Percentiles rank a stretch among this genome's conserved stretches.
Conservation (phyloP, 2,329 filamentous ascomycete species). For the Colletotrichum cuscutae region DNA sequence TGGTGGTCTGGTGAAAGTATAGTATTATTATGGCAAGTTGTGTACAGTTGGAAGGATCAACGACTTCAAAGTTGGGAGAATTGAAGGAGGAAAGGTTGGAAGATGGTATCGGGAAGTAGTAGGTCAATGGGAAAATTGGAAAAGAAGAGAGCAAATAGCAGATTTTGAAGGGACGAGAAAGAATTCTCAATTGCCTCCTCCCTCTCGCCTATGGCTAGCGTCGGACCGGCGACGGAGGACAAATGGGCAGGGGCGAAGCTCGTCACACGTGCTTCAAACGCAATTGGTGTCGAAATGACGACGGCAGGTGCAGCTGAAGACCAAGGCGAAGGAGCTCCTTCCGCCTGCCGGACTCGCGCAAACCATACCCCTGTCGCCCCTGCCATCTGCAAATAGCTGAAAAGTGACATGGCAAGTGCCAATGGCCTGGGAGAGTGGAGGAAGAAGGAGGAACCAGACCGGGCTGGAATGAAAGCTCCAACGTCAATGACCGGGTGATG, state of each 20-base stretch:
- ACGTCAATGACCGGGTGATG: conserved; percentile 17
- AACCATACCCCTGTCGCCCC: not conserved
- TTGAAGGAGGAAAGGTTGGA: not conserved
- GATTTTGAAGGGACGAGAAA: conserved; percentile 7
- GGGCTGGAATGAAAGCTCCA: conserved; percentile 30
- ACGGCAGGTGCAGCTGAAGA: conserved; percentile 10
- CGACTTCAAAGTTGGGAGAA: not conserved
- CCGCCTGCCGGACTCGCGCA: not conserved
- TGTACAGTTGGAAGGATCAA: not conserved
- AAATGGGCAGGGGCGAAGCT: conserved; percentile 3
- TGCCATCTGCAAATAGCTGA: not conserved
- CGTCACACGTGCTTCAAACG: conserved; percentile 8
- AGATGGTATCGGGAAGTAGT: conserved; percentile 1
- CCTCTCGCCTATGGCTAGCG: not conserved
- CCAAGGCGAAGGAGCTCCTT: conserved; percentile 6
- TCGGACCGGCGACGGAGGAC: not conserved
- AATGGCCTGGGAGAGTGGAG: not conserved
- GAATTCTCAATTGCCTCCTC: not conserved
- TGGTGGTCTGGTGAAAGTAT: not conserved
- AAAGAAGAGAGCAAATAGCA: not conserved
- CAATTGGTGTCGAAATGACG: conserved; percentile 25
- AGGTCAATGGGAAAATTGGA: not conserved
- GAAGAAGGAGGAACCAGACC: not conserved
- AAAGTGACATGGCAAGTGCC: not conserved
- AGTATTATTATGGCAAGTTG: too few species aligned